These are phyloP conservation scores for Posidonia australis DNA, from an alignment of 106 monocot genomes.

Conservation along the genomic window DNA sequence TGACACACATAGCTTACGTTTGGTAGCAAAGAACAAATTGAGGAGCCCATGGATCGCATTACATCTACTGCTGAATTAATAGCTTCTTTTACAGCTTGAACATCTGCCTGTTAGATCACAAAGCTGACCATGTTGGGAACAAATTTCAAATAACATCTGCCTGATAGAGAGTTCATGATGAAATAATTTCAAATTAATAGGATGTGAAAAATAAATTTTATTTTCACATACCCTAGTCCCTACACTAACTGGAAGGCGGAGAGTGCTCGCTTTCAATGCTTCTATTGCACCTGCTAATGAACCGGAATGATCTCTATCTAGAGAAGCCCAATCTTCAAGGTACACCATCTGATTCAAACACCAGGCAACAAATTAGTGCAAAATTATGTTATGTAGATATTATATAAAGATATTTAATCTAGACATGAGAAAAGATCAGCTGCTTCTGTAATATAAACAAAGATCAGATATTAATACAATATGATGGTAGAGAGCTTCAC, in stretches of 20 bases:
- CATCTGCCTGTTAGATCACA: slow-evolving; percentile 31
- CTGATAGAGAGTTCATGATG: neutral
- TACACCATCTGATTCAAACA: slow-evolving; percentile 35
- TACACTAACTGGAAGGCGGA: slow-evolving; percentile 64
- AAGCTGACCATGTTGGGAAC: neutral
- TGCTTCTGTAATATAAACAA: neutral
- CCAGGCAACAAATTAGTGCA: neutral
- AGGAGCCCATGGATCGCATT: slow-evolving; percentile 60
- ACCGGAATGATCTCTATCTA: slow-evolving; percentile 52
- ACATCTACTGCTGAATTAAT: slow-evolving; percentile 59
- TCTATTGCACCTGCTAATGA: slow-evolving; percentile 52
- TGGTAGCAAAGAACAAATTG: slow-evolving; percentile 38
- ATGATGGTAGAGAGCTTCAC: neutral
- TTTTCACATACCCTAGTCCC: slow-evolving; percentile 51
- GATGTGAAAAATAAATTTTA: neutral
- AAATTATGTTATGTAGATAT: neutral
- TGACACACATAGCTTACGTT: slow-evolving; percentile 29
- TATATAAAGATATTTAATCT: too few relatives aligned
- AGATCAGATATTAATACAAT: neutral
- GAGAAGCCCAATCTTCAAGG: slow-evolving; percentile 60
- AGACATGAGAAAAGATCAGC: neutral
- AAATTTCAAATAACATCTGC: neutral
- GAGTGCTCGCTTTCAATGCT: slow-evolving; percentile 56
- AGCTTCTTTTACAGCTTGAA: slow-evolving; percentile 30
- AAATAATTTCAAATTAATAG: neutral